Evolutionary conservation across 2,329 filamentous ascomycete genomes (phyloP).

Genomic region (Colletotrichum echinochloae): DNA sequence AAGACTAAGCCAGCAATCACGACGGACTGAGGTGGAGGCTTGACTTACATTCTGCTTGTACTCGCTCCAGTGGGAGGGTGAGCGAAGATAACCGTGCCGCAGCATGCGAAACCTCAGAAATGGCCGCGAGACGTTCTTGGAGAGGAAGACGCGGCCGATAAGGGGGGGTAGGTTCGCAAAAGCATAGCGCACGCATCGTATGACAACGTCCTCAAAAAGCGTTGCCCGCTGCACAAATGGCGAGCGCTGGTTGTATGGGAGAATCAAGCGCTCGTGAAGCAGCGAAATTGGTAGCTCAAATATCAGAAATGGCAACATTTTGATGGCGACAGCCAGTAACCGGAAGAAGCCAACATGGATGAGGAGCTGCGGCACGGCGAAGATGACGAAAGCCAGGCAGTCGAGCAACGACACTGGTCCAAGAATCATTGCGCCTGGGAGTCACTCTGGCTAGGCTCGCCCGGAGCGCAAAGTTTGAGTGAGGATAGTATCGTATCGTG

Average conservation of each 20-base stretch:
- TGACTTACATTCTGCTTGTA: constrained; percentile 57
- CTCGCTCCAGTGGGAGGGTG: constrained; percentile 73
- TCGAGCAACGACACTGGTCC: constrained; percentile 81
- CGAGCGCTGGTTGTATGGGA: constrained; percentile 52
- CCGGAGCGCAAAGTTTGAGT: not conserved
- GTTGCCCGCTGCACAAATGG: constrained; percentile 76
- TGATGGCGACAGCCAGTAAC: constrained; percentile 68
- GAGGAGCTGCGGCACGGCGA: constrained; percentile 78
- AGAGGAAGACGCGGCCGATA: constrained; percentile 82
- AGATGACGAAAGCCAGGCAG: constrained; percentile 77
- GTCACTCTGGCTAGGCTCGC: not conserved
- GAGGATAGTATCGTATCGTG: not conserved
- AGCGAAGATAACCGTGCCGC: constrained; percentile 74
- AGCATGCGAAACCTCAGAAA: constrained; percentile 82
- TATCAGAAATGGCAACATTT: constrained; percentile 77
- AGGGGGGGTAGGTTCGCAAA: constrained; percentile 77
- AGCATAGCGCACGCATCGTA: constrained; percentile 82
- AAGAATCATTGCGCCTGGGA: constrained; percentile 72
- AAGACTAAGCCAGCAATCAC: constrained; percentile 11
- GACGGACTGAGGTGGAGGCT: not conserved
- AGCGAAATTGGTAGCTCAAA: constrained; percentile 70
- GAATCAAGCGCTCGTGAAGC: constrained; percentile 67
- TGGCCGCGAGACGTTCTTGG: constrained; percentile 76
- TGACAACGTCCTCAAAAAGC: constrained; percentile 80
- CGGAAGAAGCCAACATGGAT: constrained; percentile 72